These are phyloP conservation scores for Laguncularia racemosa DNA, from an alignment of 345 rosid species.

Conservation along the genomic window DNA sequence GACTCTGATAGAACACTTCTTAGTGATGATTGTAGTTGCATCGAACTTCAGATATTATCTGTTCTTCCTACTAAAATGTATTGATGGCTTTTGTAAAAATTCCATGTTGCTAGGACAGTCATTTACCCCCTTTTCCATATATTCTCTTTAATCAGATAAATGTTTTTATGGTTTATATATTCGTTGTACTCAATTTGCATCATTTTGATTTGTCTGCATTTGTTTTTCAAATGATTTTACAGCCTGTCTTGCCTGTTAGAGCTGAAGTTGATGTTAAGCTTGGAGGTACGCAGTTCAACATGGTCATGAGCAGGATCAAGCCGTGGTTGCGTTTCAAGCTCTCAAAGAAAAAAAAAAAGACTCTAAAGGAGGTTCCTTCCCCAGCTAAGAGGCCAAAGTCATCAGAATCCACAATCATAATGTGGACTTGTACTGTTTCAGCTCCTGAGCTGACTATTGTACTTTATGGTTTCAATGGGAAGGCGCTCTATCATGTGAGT, in stretches of 20 bases:
- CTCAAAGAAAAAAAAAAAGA: constrained; percentile 56
- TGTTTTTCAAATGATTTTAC: constrained; percentile 19
- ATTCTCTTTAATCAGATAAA: no score
- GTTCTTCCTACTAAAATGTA: no score
- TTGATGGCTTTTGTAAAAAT: no score
- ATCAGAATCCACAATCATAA: constrained; percentile 44
- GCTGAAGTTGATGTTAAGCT: constrained; percentile 95
- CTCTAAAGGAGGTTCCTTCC: constrained; percentile 49
- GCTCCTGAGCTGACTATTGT: constrained; percentile 94
- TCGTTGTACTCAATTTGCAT: no score
- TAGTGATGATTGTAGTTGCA: no score
- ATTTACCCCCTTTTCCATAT: no score
- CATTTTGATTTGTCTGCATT: no score
- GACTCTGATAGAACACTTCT: no score
- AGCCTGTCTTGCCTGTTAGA: constrained; percentile 71
- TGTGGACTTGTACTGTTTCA: constrained; percentile 93
- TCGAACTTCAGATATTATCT: no score
- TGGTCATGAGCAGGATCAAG: constrained; percentile 60
- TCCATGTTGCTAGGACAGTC: no score
- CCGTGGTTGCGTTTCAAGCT: constrained; percentile 77
- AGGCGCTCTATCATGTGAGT: constrained; percentile 89
- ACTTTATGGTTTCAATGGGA: constrained; percentile 46
- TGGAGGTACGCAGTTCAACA: constrained; percentile 80
- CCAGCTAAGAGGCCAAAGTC: constrained; percentile 35
- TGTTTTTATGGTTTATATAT: no score